Percentiles rank a stretch among this genome's conserved stretches.
These are phyloP conservation scores for Lycium barbarum DNA, from an alignment of 257 asterid species.

Conservation along the genomic window DNA sequence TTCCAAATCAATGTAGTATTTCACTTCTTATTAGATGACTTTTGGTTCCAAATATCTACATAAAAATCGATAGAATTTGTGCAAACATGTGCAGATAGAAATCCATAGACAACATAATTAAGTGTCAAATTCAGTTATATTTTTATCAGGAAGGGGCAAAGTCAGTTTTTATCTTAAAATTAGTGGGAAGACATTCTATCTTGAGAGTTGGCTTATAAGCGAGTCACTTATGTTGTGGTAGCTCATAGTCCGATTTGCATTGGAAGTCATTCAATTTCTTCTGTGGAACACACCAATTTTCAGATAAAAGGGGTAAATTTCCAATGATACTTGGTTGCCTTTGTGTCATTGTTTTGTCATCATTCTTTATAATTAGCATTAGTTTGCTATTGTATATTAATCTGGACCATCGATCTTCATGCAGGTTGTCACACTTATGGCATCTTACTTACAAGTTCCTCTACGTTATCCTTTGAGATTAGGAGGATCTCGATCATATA, in stretches of 20 bases:
- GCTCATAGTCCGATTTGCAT: background rate
- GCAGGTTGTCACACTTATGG: conserved; percentile 87
- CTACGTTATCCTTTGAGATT: conserved; percentile 85
- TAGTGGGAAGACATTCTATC: background rate
- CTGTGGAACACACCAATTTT: background rate
- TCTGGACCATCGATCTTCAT: conserved; percentile 36
- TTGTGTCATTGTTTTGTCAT: conserved; percentile 9
- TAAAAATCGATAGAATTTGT: background rate
- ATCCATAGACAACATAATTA: background rate
- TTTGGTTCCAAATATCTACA: conserved; percentile 6
- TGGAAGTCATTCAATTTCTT: background rate
- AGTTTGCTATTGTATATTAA: conserved; percentile 37
- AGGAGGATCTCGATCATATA: conserved; percentile 95
- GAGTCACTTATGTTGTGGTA: background rate
- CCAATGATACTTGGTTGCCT: background rate
- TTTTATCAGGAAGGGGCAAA: background rate
- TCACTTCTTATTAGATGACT: conserved; percentile 16
- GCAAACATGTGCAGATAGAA: background rate
- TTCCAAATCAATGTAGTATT: background rate
- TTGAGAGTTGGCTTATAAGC: background rate
- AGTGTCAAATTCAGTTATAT: conserved; percentile 4
- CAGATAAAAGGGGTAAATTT: background rate
- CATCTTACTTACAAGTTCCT: conserved; percentile 86
- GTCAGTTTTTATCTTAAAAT: background rate
- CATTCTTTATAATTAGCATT: background rate